A percentile compares a stretch with the other conserved stretches of the same genome.
These are phyloP conservation scores for Colletotrichum brevisporum DNA, from an alignment of 2,329 filamentous ascomycete genomes.

Conservation along the genomic window DNA sequence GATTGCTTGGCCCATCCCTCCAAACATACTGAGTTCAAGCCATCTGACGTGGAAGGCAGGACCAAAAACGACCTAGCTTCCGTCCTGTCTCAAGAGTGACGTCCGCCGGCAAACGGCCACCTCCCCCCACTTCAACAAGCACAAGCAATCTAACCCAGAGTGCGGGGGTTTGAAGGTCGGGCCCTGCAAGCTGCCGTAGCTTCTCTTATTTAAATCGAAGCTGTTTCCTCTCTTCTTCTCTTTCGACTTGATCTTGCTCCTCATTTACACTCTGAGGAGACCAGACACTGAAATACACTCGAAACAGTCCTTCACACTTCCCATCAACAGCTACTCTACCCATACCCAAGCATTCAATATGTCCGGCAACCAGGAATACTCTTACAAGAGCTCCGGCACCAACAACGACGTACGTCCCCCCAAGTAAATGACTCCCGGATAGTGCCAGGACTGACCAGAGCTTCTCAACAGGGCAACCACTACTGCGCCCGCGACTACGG, in stretches of 20 bases:
- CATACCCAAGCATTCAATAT: constrained; percentile 30
- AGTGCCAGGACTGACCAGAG: background rate
- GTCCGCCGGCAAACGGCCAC: background rate
- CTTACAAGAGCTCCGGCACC: constrained; percentile 68
- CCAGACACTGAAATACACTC: background rate
- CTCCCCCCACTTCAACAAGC: background rate
- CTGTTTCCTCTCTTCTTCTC: background rate
- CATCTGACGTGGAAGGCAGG: no score
- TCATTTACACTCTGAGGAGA: background rate
- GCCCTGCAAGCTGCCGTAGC: no score
- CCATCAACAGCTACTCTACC: background rate
- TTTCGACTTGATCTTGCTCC: background rate
- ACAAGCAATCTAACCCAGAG: background rate
- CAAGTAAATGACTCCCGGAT: no score
- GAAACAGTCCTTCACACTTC: background rate
- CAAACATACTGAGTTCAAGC: background rate
- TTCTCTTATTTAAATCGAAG: no score
- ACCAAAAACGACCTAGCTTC: no score
- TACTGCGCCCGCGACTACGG: constrained; percentile 77
- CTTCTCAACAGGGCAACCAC: constrained; percentile 71
- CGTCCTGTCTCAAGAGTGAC: no score
- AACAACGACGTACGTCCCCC: constrained; percentile 70
- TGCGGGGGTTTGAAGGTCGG: no score
- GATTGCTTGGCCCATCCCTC: background rate
- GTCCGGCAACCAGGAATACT: constrained; percentile 50